Percentiles rank a stretch among this genome's conserved stretches.
Evolutionary conservation across 2,329 filamentous ascomycete species (phyloP).

Genomic region (Trichoderma sp.): DNA sequence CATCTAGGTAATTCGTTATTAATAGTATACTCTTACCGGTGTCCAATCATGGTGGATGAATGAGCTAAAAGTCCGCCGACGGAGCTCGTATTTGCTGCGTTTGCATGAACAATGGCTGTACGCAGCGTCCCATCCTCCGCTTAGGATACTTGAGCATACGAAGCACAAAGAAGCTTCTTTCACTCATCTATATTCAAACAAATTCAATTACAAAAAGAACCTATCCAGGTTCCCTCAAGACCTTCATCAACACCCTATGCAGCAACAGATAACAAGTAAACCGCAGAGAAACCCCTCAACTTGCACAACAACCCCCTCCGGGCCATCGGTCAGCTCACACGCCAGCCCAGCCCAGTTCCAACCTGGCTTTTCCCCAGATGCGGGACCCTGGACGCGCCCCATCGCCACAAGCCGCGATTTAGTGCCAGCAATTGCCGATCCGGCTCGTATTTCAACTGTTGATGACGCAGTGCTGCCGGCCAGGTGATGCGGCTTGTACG

Average conservation of each 20-base stretch:
- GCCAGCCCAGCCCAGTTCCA: not conserved
- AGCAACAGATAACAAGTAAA: not conserved
- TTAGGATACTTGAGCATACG: not conserved
- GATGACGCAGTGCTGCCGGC: constrained; percentile 26
- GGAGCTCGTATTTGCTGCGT: constrained; percentile 21
- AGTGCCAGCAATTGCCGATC: constrained; percentile 22
- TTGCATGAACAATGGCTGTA: constrained; percentile 15
- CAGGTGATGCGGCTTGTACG: constrained; percentile 24
- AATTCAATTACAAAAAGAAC: not conserved
- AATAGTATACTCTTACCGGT: no score
- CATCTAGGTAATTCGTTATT: no score
- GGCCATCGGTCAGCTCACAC: constrained; percentile 3
- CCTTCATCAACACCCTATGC: not conserved
- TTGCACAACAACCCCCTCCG: not conserved
- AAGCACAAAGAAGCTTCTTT: not conserved
- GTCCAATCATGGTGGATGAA: not conserved
- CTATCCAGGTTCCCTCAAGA: not conserved
- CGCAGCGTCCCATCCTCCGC: constrained; percentile 11
- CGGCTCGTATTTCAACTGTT: constrained; percentile 23
- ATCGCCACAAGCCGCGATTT: constrained; percentile 25
- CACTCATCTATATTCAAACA: not conserved
- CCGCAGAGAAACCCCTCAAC: not conserved
- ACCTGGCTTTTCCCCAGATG: constrained; percentile 10
- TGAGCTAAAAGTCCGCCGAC: not conserved
- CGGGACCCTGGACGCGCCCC: constrained; percentile 2